These are phyloP conservation scores for Boletus rex-veris DNA, from an alignment of 768 basidiomycete genomes.

Conservation along the genomic window DNA sequence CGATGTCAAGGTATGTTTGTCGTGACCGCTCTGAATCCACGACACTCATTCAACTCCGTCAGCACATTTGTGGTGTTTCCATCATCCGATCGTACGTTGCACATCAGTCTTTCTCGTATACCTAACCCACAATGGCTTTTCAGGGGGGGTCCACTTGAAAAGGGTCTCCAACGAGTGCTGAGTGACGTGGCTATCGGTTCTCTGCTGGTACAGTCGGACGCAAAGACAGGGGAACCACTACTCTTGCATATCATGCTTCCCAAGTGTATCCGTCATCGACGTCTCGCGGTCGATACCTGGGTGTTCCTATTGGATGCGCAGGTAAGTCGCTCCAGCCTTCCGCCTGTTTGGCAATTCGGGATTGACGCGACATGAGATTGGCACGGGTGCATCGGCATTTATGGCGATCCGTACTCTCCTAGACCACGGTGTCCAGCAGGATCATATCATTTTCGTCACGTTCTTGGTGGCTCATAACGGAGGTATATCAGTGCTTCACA, in stretches of 20 bases:
- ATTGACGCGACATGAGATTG: slow-evolving; percentile 55
- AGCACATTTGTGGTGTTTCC: slow-evolving; percentile 84
- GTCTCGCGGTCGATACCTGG: slow-evolving; percentile 63
- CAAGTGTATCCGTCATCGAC: slow-evolving; percentile 58
- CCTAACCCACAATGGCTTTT: slow-evolving; percentile 5
- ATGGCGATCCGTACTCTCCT: slow-evolving; percentile 94
- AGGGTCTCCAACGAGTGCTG: slow-evolving; percentile 85
- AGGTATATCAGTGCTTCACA: slow-evolving; percentile 70
- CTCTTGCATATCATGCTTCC: slow-evolving; percentile 83
- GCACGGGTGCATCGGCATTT: slow-evolving; percentile 87
- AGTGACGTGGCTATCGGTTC: slow-evolving; percentile 85
- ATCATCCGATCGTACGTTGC: slow-evolving; percentile 78
- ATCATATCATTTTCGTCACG: slow-evolving; percentile 84
- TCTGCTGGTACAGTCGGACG: slow-evolving; percentile 86
- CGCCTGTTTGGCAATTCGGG: neutral
- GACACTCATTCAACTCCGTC: neutral
- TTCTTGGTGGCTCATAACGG: slow-evolving; percentile 85
- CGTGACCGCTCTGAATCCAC: neutral
- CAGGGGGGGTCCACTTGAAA: slow-evolving; percentile 87
- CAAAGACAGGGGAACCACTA: slow-evolving; percentile 80
- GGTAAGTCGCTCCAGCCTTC: slow-evolving; percentile 35
- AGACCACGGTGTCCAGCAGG: slow-evolving; percentile 85
- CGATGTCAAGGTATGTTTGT: slow-evolving; percentile 49
- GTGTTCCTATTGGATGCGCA: slow-evolving; percentile 92
- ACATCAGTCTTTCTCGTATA: neutral